A percentile compares a stretch with the other conserved stretches of the same genome.
Evolutionary conservation across 257 asterid genomes (phyloP).

Genomic region (Solanum etuberosum): DNA sequence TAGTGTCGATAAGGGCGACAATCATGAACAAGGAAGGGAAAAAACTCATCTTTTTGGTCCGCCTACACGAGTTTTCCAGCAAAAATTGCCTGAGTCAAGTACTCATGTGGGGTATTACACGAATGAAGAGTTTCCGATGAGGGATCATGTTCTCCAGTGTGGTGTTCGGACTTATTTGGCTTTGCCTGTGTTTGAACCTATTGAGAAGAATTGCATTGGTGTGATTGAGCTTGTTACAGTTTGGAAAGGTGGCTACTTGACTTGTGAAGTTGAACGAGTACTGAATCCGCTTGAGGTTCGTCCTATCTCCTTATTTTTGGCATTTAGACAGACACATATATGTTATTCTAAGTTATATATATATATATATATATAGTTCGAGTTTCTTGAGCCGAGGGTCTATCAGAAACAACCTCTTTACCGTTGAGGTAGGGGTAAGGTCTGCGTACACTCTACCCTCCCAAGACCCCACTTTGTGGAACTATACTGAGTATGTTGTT

Average conservation of each 20-base stretch:
- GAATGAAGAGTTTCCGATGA: not conserved
- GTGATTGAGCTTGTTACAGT: conserved; percentile 1
- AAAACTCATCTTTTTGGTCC: not conserved
- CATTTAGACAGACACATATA: not conserved
- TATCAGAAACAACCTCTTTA: not conserved
- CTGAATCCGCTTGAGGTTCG: not conserved
- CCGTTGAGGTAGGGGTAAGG: not conserved
- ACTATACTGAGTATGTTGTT: not conserved
- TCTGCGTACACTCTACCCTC: not conserved
- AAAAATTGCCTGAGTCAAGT: not conserved
- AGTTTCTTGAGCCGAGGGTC: not conserved
- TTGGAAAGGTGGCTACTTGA: conserved; percentile 5
- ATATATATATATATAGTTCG: too few species aligned
- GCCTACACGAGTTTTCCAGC: conserved; percentile 1
- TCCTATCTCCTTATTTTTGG: not conserved
- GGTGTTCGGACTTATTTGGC: not conserved
- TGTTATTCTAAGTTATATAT: not conserved
- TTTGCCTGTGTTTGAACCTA: not conserved
- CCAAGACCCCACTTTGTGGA: not conserved
- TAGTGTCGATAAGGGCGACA: not conserved
- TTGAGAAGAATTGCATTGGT: not conserved
- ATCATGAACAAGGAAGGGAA: not conserved
- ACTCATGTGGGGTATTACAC: not conserved
- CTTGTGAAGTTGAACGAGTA: not conserved
- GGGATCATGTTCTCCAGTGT: not conserved